These are phyloP conservation scores for Aegilops tauschii DNA, from an alignment of 176 grass and related monocot genomes.

Conservation along the genomic window DNA sequence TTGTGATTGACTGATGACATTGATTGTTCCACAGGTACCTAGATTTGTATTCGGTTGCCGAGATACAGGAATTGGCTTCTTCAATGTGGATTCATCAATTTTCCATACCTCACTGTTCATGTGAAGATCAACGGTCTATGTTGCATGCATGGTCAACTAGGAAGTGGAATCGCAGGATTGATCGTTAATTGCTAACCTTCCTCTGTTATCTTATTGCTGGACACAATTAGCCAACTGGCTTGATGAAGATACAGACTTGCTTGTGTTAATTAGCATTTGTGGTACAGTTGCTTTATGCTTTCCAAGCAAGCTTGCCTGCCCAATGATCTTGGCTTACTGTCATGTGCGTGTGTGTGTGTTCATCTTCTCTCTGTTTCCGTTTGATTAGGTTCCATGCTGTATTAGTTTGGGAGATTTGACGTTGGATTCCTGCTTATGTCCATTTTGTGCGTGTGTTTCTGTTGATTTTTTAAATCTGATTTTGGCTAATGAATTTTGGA, in stretches of 20 bases:
- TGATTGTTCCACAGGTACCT: not conserved
- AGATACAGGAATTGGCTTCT: not conserved
- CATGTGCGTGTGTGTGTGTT: too few species aligned
- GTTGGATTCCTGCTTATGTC: too few species aligned
- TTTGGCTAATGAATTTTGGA: not conserved
- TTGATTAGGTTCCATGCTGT: too few species aligned
- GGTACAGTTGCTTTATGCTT: not conserved
- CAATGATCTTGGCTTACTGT: too few species aligned
- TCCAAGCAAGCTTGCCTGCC: too few species aligned
- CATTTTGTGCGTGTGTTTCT: too few species aligned
- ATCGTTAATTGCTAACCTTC: not conserved
- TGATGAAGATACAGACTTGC: not conserved
- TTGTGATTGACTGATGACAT: not conserved
- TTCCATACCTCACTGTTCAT: not conserved
- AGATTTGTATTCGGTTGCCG: not conserved
- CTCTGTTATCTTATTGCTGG: not conserved
- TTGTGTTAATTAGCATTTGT: not conserved
- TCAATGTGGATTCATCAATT: not conserved
- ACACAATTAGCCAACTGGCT: not conserved
- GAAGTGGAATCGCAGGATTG: not conserved
- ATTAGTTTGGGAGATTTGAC: too few species aligned
- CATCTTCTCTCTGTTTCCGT: too few species aligned
- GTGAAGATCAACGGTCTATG: not conserved
- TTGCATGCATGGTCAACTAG: not conserved
- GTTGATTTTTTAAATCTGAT: not conserved